These are phyloP conservation scores for Artemisia argyi DNA, from an alignment of 129 eudicot genomes.

Conservation along the genomic window DNA sequence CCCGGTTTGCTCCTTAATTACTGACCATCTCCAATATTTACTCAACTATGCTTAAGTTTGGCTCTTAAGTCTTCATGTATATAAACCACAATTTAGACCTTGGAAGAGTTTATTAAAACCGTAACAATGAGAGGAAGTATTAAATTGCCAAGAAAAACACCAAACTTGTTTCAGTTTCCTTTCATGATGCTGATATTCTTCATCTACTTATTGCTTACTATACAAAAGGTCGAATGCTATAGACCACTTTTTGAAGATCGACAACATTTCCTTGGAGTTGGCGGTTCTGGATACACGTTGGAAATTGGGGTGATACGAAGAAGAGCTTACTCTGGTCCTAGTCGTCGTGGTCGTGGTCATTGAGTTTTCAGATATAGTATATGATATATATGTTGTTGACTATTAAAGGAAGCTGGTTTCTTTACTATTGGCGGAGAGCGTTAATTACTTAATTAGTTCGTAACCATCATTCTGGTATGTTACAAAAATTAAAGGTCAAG, in stretches of 20 bases:
- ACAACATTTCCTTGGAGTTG: background rate
- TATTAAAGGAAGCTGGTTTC: conserved; percentile 8
- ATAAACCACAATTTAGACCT: conserved; percentile 16
- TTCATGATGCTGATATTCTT: conserved; percentile 14
- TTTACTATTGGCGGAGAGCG: background rate
- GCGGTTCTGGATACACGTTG: conserved; percentile 1
- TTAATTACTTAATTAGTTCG: no score
- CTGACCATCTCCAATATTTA: conserved; percentile 29
- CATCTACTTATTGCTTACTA: conserved; percentile 2
- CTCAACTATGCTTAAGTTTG: conserved; percentile 12
- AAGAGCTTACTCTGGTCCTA: conserved; percentile 50
- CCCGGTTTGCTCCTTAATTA: conserved; percentile 26
- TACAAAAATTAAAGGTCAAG: background rate
- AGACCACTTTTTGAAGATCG: conserved; percentile 23
- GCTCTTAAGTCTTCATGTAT: background rate
- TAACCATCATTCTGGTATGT: background rate
- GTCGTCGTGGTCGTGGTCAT: conserved; percentile 48
- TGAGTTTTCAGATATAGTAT: background rate
- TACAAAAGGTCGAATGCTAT: conserved; percentile 8
- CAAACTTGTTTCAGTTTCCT: conserved; percentile 12
- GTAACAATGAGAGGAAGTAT: conserved; percentile 22
- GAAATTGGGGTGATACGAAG: conserved; percentile 24
- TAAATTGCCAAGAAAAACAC: background rate
- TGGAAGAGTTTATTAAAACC: conserved; percentile 11
- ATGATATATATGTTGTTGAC: conserved; percentile 21